Percentiles rank a stretch among this genome's conserved stretches.
Evolutionary conservation across 495 filamentous ascomycete species (phyloP).

Genomic region (Trichocladium uniseriatum): DNA sequence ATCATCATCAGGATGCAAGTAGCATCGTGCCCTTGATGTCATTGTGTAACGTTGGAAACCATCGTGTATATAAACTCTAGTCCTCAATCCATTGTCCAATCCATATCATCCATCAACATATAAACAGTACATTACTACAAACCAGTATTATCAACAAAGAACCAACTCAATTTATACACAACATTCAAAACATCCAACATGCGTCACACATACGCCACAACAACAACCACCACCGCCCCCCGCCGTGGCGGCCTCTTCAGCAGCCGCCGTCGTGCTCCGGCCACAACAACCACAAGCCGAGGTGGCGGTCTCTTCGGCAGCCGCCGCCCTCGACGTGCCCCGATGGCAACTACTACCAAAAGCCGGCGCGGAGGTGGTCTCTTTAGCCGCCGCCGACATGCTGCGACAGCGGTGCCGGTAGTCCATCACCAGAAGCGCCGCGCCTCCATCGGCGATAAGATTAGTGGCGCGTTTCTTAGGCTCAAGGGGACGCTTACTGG

Average conservation of each 20-base stretch:
- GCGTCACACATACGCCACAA: neutral
- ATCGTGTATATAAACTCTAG: too few species aligned
- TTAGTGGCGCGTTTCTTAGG: constrained; percentile 58
- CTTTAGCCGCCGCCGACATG: constrained; percentile 3
- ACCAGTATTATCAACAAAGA: too few species aligned
- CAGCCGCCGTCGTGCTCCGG: neutral
- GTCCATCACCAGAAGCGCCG: constrained; percentile 50
- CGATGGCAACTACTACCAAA: neutral
- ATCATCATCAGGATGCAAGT: too few species aligned
- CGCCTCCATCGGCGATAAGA: constrained; percentile 54
- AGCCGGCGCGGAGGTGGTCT: constrained; percentile 6
- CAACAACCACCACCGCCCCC: neutral
- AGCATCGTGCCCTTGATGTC: too few species aligned
- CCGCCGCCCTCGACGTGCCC: neutral
- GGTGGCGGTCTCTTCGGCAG: neutral
- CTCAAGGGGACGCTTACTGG: constrained; percentile 53
- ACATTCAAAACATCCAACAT: too few species aligned
- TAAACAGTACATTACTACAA: too few species aligned
- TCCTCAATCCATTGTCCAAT: too few species aligned
- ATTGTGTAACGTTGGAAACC: too few species aligned
- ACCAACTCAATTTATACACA: too few species aligned
- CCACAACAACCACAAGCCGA: neutral
- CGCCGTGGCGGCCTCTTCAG: neutral
- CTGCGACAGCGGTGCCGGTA: constrained; percentile 14
- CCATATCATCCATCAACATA: too few species aligned